Evolutionary conservation across 148 eudicot species (phyloP).

Genomic region (Cornus suecica): DNA sequence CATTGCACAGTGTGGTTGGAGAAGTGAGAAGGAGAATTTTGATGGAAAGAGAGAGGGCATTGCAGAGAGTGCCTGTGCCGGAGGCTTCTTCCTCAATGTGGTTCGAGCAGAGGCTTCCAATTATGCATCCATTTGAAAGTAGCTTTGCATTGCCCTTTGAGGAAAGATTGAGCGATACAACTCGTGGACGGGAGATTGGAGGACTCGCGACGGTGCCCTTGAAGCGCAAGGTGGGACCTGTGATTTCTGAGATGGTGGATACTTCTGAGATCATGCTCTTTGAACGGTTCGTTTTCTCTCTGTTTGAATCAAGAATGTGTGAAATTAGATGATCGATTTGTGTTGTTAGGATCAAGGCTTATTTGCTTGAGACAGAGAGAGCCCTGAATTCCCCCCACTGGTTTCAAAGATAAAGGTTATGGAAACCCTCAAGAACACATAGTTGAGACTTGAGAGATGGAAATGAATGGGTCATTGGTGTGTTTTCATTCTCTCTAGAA

Average conservation of each 20-base stretch:
- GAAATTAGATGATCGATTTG: too few relatives aligned
- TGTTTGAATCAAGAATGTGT: too few relatives aligned
- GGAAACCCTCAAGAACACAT: too few relatives aligned
- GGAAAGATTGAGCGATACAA: slow-evolving; percentile 10
- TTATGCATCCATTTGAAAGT: slow-evolving; percentile 2
- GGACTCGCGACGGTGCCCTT: slow-evolving; percentile 31
- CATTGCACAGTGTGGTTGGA: slow-evolving; percentile 12
- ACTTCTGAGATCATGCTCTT: too few relatives aligned
- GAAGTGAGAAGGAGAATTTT: slow-evolving; percentile 60
- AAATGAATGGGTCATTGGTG: too few relatives aligned
- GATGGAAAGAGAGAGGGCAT: slow-evolving; percentile 48
- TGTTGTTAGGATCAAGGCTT: too few relatives aligned
- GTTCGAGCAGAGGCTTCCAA: slow-evolving; percentile 21
- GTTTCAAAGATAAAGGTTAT: too few relatives aligned
- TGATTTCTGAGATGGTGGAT: slow-evolving; percentile 11
- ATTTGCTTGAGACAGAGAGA: too few relatives aligned
- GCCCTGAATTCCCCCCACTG: too few relatives aligned
- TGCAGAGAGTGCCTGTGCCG: slow-evolving; percentile 2
- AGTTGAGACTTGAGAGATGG: too few relatives aligned
- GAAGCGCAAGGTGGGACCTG: slow-evolving; percentile 17
- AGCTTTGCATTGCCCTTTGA: slow-evolving; percentile 9
- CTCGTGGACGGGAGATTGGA: slow-evolving; percentile 3
- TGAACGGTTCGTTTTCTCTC: too few relatives aligned
- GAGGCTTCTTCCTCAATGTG: slow-evolving; percentile 12
- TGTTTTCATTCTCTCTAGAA: too few relatives aligned